A percentile compares a stretch with the other conserved stretches of the same genome.
Evolutionary conservation across 1,284 basidiomycete genomes (phyloP).

Genomic region (Mycena citricolor): DNA sequence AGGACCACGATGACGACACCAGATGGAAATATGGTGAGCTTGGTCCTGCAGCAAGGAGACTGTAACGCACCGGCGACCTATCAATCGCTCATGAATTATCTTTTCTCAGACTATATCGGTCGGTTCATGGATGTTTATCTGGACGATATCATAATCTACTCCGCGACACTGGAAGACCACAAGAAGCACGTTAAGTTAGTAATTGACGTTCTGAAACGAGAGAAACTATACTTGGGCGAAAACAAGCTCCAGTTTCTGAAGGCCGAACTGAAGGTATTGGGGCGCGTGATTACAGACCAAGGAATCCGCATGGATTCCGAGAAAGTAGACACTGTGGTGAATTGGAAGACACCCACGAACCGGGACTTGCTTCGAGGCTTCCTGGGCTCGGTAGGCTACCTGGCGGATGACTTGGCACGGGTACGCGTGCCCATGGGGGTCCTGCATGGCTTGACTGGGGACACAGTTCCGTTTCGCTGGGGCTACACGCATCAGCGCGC

Average conservation of each 20-base stretch:
- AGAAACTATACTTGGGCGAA: conserved; percentile 19
- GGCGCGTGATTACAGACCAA: conserved; percentile 28
- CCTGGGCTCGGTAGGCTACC: conserved; percentile 20
- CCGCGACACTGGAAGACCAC: conserved; percentile 19
- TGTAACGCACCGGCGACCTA: conserved; percentile 14
- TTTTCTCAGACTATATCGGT: conserved; percentile 4
- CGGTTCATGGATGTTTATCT: conserved; percentile 11
- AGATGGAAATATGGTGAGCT: conserved; percentile 26
- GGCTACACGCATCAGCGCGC: conserved; percentile 23
- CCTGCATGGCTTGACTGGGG: conserved; percentile 20
- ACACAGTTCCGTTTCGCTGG: conserved; percentile 21
- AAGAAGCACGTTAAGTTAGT: conserved; percentile 26
- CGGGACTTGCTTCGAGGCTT: conserved; percentile 15
- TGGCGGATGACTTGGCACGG: conserved; percentile 12
- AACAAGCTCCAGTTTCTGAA: conserved; percentile 30
- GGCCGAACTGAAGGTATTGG: conserved; percentile 27
- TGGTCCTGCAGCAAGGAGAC: conserved; percentile 25
- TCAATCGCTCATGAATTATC: conserved; percentile 21
- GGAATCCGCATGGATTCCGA: conserved; percentile 33
- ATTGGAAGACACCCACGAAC: conserved; percentile 28
- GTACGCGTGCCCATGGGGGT: conserved; percentile 21
- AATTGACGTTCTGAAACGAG: conserved; percentile 23
- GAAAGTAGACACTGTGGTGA: conserved; percentile 29
- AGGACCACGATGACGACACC: conserved; percentile 18
- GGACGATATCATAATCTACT: conserved; percentile 14